phyloP scores from a whole-genome alignment of 148 eudicot genomes.

The Gaultheria prostrata region DNA sequence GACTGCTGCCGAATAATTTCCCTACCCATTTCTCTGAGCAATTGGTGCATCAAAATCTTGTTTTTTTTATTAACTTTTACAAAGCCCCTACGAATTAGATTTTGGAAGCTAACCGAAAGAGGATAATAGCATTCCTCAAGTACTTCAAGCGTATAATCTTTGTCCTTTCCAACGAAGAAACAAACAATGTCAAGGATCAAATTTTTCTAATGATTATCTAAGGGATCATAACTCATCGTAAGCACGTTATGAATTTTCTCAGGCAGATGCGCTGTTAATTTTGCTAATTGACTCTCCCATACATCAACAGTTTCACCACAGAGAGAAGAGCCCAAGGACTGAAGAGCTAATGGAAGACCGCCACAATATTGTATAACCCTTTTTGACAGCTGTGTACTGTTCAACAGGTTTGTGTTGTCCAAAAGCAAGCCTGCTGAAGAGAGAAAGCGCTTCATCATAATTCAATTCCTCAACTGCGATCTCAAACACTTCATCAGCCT shows the following conservation, averaged over 20 bases:
- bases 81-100: conserved; percentile 1
- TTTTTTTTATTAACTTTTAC: not conserved
- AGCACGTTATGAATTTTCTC: conserved; percentile 13
- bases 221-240: conserved; percentile 11
- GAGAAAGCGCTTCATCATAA: conserved; percentile 12
- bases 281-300: conserved; percentile 8
- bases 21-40: conserved; percentile 25
- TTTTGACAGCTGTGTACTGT: not conserved
- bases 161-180: conserved; percentile 11
- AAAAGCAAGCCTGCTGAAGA: conserved; percentile 14
- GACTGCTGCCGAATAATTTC: conserved; percentile 15
- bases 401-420: conserved; percentile 8
- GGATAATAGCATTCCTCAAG: not conserved
- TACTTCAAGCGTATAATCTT: conserved; percentile 2
- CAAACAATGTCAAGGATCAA: conserved; percentile 14
- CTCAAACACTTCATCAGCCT: not conserved
- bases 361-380: not conserved
- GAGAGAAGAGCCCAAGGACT: conserved; percentile 4
- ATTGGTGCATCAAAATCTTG: conserved; percentile 14
- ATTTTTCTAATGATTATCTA: conserved; percentile 5
- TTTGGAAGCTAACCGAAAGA: not conserved
- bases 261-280: not conserved
- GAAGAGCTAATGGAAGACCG: conserved; percentile 17
- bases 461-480: conserved; percentile 1
- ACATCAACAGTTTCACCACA: not conserved